Evolutionary conservation across 495 filamentous ascomycete species (phyloP).

Genomic region (Rusavskia elegans): DNA sequence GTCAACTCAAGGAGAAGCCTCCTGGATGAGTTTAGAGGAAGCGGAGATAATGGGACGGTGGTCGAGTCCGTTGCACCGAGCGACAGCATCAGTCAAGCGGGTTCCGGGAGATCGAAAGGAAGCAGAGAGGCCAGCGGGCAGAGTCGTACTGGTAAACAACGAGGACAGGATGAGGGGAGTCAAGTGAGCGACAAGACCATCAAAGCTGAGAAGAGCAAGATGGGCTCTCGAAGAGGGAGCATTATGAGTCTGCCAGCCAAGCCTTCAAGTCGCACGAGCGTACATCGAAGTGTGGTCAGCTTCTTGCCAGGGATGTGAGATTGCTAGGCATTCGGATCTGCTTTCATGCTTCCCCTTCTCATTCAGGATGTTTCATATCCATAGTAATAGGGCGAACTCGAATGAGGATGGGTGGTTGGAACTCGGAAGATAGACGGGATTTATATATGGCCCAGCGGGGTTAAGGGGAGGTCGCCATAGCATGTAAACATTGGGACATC

Average conservation of each 20-base stretch:
- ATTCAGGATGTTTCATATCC: no score
- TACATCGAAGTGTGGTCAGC: slow-evolving; percentile 1
- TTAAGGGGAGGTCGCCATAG: no score
- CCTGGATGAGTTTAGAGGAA: slow-evolving; percentile 19
- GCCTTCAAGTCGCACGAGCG: slow-evolving; percentile 1
- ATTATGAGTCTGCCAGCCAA: background rate
- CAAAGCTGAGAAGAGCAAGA: slow-evolving; percentile 19
- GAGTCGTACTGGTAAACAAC: background rate
- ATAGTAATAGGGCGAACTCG: no score
- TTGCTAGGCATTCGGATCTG: background rate
- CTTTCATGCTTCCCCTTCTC: no score
- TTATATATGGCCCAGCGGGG: no score
- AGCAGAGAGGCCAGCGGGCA: slow-evolving; percentile 4
- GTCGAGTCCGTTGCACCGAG: slow-evolving; percentile 33
- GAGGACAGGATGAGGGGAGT: background rate
- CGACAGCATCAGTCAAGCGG: slow-evolving; percentile 53
- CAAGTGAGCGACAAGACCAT: slow-evolving; percentile 22
- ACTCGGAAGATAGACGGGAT: no score
- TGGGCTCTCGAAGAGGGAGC: slow-evolving; percentile 1
- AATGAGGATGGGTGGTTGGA: no score
- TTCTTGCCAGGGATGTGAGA: background rate
- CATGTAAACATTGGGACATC: no score
- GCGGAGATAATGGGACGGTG: slow-evolving; percentile 23
- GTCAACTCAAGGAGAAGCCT: slow-evolving; percentile 18
- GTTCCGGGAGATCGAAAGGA: slow-evolving; percentile 23